A percentile compares a stretch with the other conserved stretches of the same genome.
These are phyloP conservation scores for Colletotrichum musicola DNA, from an alignment of 2,329 filamentous ascomycete genomes.

Conservation along the genomic window DNA sequence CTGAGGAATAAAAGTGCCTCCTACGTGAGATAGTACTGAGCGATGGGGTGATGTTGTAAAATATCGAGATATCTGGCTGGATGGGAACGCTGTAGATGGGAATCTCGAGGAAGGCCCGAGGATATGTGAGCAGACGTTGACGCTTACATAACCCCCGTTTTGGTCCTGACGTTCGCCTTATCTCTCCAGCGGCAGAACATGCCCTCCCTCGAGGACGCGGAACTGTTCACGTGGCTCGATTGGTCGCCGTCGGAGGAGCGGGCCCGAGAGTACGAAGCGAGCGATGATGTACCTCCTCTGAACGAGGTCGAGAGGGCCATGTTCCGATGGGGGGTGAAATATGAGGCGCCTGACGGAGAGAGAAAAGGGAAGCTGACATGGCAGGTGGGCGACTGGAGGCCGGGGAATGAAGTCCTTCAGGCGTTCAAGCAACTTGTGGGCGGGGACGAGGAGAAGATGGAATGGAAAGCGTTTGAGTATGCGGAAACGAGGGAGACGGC, in stretches of 20 bases:
- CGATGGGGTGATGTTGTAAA: too few relatives aligned
- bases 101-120: too few relatives aligned
- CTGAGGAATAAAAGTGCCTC: too few relatives aligned
- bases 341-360: constrained; percentile 4
- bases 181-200: constrained; percentile 37
- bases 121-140: too few relatives aligned
- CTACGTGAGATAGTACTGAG: too few relatives aligned
- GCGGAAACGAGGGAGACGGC: too few relatives aligned
- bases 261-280: constrained; percentile 29
- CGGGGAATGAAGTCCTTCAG: background rate
- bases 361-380: constrained; percentile 7
- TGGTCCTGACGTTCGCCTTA: constrained; percentile 41
- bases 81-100: too few relatives aligned
- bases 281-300: background rate
- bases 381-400: constrained; percentile 8
- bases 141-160: too few relatives aligned
- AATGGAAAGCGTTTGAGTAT: background rate
- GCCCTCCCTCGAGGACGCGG: constrained; percentile 41
- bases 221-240: constrained; percentile 41
- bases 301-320: constrained; percentile 1
- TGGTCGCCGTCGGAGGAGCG: constrained; percentile 41
- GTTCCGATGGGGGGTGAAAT: constrained; percentile 16
- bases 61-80: too few relatives aligned
- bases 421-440: constrained; percentile 4
- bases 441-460: constrained; percentile 6